phyloP scores from a whole-genome alignment of 169 alveolate species.

The Eimeria sp. region DNA sequence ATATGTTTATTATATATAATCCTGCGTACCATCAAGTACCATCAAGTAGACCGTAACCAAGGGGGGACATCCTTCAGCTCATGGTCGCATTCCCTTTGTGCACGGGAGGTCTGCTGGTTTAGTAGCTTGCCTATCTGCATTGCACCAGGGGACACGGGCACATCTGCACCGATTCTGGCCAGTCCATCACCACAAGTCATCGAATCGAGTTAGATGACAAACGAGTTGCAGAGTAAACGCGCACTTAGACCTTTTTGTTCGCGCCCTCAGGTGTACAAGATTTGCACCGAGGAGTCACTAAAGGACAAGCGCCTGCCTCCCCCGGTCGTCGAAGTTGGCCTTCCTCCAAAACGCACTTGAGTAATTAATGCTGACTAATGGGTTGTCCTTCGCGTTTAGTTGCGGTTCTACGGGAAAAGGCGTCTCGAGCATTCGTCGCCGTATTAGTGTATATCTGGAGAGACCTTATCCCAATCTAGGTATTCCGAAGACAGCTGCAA shows the following conservation, averaged over 20 bases:
- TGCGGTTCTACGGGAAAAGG: no score
- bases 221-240: not conserved
- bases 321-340: conserved; percentile 1
- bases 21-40: no score
- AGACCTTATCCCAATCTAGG: not conserved
- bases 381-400: not conserved
- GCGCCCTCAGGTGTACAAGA: conserved; percentile 10
- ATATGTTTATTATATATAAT: no score
- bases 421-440: no score
- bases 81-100: no score
- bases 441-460: no score
- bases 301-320: conserved; percentile 44
- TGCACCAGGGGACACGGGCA: not conserved
- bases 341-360: not conserved
- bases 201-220: not conserved
- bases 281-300: conserved; percentile 40
- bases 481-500: not conserved
- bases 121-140: not conserved
- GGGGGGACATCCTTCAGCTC: not conserved
- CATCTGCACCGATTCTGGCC: not conserved
- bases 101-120: no score
- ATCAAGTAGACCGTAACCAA: not conserved
- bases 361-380: not conserved
- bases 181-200: not conserved
- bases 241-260: not conserved